Conservation (phyloP, 2,329 filamentous ascomycete species). For the Apiospora pterosperma region DNA sequence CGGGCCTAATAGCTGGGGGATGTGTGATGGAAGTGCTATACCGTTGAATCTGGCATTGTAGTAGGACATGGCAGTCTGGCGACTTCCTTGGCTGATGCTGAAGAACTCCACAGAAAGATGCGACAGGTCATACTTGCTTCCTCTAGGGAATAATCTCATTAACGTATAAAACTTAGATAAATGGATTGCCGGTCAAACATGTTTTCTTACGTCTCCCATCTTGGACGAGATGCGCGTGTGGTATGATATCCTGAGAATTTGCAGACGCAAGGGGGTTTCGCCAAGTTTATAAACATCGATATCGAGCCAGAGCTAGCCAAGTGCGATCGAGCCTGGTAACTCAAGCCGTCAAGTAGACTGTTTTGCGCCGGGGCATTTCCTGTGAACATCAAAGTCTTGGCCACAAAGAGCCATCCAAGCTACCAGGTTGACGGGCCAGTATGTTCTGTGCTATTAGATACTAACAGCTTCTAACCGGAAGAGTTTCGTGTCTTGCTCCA, state of each 20-base stretch:
- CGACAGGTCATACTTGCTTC: neutral
- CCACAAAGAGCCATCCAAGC: neutral
- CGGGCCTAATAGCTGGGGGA: neutral
- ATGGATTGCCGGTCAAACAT: neutral
- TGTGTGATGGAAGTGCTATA: neutral
- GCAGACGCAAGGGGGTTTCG: neutral
- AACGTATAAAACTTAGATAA: neutral
- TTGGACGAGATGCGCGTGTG: neutral
- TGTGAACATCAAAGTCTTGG: neutral
- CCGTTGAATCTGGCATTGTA: neutral
- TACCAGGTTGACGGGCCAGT: neutral
- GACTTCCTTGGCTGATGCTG: neutral
- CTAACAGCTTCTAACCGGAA: neutral
- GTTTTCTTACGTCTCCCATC: neutral
- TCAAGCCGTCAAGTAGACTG: neutral
- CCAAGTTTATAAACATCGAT: neutral
- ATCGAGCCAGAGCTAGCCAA: neutral
- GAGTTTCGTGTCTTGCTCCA: conserved; percentile 33
- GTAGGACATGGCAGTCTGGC: neutral
- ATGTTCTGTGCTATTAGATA: neutral
- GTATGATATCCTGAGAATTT: neutral
- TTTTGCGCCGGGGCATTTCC: neutral
- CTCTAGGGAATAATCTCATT: neutral
- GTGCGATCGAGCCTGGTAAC: neutral
- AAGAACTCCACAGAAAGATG: neutral